Conservation (phyloP, 768 basidiomycete species). For the Chalciporus pseudorubinellus region DNA sequence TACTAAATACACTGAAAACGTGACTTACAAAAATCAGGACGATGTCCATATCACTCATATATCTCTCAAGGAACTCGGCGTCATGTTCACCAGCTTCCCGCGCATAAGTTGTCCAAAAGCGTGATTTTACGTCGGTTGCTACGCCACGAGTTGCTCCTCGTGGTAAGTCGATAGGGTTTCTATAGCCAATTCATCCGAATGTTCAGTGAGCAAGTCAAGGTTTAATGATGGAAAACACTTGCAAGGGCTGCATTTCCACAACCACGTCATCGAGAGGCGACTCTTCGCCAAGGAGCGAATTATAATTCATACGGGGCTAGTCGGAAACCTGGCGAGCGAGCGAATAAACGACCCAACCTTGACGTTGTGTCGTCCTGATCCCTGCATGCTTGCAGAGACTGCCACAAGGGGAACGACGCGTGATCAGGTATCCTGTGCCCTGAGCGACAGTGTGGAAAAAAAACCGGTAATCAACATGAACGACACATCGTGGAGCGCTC, state of each 20-base stretch:
- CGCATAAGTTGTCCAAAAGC: slow-evolving; percentile 1
- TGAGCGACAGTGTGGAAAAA: background rate
- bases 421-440: background rate
- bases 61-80: slow-evolving; percentile 5
- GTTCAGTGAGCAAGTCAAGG: background rate
- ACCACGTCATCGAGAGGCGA: background rate
- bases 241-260: background rate
- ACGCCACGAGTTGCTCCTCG: background rate
- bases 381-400: background rate
- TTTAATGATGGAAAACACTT: background rate
- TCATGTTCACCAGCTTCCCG: slow-evolving; percentile 4
- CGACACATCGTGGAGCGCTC: background rate
- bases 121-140: slow-evolving; percentile 4
- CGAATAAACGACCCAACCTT: background rate
- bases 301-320: background rate
- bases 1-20: background rate
- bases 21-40: slow-evolving; percentile 8
- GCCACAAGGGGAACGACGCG: slow-evolving; percentile 3
- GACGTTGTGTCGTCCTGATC: no score
- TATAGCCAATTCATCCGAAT: background rate
- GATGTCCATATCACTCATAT: slow-evolving; percentile 12
- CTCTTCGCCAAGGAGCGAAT: background rate
- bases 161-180: background rate
- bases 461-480: background rate
- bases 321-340: background rate